Base-by-base conservation (phyloP, 2,329 filamentous ascomycete species). In the Penicillium rolfsii region DNA sequence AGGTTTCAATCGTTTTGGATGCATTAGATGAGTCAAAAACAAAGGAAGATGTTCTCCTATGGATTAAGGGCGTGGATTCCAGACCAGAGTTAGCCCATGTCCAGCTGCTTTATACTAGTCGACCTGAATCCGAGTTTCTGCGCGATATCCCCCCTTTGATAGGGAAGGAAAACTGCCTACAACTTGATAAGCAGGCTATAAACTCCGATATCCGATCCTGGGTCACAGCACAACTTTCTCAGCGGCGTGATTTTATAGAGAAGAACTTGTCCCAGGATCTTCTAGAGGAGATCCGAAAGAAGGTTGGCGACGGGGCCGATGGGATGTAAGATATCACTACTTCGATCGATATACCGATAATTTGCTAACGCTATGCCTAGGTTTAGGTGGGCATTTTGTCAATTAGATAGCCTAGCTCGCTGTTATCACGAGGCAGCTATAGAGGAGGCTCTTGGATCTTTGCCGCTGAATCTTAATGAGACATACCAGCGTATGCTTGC, bases 1-100 rank as follows among this genome's bases (percentile, higher is more conserved):
- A 58, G 35, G 52, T 61, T 2, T 59, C 1, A 22, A 57, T 63
- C 9, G 41, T 61, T n/a, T 38, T 61, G 28, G 59, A 62, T 52
- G 53, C 58, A 43, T 54, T 60, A 63, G 70, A 63, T 62, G 46
- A 72, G 68, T 57, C 68, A 62, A 24, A 45, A 55, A 41, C 40
- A 50, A 61, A 55, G 52, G 19, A 45, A 11, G 36, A 50, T 53
- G n/a, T 59, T 6, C 52, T 63, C 26, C 7, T 16, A 16, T 63
- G 55, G 58, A 61, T 63, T 7, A 35, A 61, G 28, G 52, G 57
- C 6, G 16, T 61, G 19, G 33, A 59, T 0, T 59, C 56, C 3
- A 48, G 50, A 36, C 53, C 45, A 45, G 55, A 59, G 4, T 46
- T 59, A n/a, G 57, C 1, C 9, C 33, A 59, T 57, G 19, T 55